Evolutionary conservation across 139 green algal species (phyloP), one percentile per base, ranked within the genome.

Genomic region (Haematococcus sp.): DNA sequence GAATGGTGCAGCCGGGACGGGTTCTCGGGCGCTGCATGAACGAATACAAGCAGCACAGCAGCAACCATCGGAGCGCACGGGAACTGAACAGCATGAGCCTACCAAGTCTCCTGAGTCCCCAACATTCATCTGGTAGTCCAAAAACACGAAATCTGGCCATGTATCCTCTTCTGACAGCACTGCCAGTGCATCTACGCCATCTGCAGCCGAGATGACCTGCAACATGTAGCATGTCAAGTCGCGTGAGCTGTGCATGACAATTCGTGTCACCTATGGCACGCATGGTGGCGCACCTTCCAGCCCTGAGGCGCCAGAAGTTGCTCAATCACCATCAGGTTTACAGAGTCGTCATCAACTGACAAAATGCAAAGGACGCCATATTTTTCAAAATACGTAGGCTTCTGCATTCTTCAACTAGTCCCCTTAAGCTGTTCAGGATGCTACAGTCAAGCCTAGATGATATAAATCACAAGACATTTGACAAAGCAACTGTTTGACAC

Each of bases 241-340:
- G 11, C 40, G 7, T 49, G 40, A 49, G 7, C 40, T 49, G 40
- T 7, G 40, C 9, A 7, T 19, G 7, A 11, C 40, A 49, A 61
- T 7, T 20, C 15, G 23, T 28, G 54, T 61, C 9, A 61, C 9
- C 46, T 15, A 55, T 7, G 11, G 40, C 7, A 49, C 7, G 40
- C 40, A 49, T 49, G 11, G 28, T 9, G 23, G 54, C 70, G 4
- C 28, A 80, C 75, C 51, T 73, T 60, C 75, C 75, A 85, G 4
- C 80, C 80, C 15, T 74, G 5, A 7, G 61, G 61, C 43, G 23
- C 23, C 9, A 86, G 54, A 4, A 81, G 68, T 11, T 78, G 73
- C 49, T 86, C 81, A n/a, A 86, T 76, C 0, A 86, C 81, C 68
- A 86, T 79, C 1, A 83, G 63, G 55, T 86, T 86, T 15, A 86